Evolutionary conservation across 148 eudicot species (phyloP), one percentile per base, ranked within the genome.

Genomic region (Bassia scoparia): DNA sequence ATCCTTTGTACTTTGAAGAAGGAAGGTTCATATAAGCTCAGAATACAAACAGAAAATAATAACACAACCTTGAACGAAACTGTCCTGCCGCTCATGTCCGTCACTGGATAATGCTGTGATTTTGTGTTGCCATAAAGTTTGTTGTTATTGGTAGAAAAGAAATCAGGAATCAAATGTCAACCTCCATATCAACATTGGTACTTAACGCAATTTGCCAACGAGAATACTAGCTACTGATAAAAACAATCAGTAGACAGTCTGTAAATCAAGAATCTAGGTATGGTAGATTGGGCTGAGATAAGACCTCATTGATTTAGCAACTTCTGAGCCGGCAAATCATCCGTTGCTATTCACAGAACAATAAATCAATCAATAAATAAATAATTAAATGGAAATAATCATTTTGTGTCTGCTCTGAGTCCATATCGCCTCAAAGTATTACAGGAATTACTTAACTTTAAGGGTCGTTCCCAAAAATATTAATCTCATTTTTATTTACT

Each of bases 301-400:
- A 84, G 84, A 70, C 87, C 87, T n/a, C 87, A 84, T 84, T 9
- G 84, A 76, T 29, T 61, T 71, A 66, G 87, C 87, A 67, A 84
- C 80, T 76, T 84, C 87, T 53, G 80, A 46, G 82, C 78, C 44
- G 84, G 68, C 55, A 84, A 77, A 48, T 73, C 77, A 66, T 81
- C 84, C 66, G 77, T 78, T 84, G 84, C 87, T 84, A 66, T 23
- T 43, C 24, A 38, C 53, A 31, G 56, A 46, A 50, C 49, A n/a
- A n/a, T n/a, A n/a, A n/a, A n/a, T n/a, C n/a, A n/a, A n/a, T n/a
- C n/a, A n/a, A n/a, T n/a, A n/a, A n/a, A n/a, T n/a, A n/a, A n/a
- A n/a, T n/a, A n/a, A n/a, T n/a, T n/a, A n/a, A n/a, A n/a, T n/a
- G n/a, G n/a, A n/a, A n/a, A n/a, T n/a, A n/a, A n/a, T n/a, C n/a